Conservation (phyloP, 2,329 filamentous ascomycete genomes). For the Fusarium nygamai region DNA sequence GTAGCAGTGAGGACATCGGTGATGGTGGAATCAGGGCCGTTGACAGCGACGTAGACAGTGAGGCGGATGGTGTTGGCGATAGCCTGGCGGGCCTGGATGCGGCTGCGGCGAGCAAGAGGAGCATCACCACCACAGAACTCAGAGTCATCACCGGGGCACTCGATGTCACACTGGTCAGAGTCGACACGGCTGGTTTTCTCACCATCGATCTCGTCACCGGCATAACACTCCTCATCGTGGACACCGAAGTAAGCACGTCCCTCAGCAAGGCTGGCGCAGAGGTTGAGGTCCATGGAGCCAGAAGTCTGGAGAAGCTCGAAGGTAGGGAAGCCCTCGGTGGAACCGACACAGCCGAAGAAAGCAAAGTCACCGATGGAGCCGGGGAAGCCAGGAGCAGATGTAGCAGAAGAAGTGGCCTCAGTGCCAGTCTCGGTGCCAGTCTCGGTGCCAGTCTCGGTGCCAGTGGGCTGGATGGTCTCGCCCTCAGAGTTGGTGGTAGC, state of each 20-base stretch:
- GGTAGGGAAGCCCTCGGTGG: slow-evolving; percentile 33
- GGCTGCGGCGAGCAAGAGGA: slow-evolving; percentile 21
- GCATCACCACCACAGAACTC: slow-evolving; percentile 37
- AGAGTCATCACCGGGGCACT: slow-evolving; percentile 36
- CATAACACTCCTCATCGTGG: slow-evolving; percentile 40
- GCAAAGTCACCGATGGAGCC: slow-evolving; percentile 29
- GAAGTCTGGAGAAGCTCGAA: slow-evolving; percentile 31
- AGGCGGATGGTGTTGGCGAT: slow-evolving; percentile 37
- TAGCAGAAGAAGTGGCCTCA: slow-evolving; percentile 42
- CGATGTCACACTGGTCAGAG: slow-evolving; percentile 19
- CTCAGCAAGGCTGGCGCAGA: slow-evolving; percentile 40
- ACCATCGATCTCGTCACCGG: slow-evolving; percentile 28
- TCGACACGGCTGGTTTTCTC: slow-evolving; percentile 14
- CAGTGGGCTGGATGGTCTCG: slow-evolving; percentile 9
- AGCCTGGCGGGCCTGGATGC: slow-evolving; percentile 29
- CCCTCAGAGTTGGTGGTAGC: slow-evolving; percentile 5
- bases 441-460: slow-evolving; percentile 29
- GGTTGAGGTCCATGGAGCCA: slow-evolving; percentile 37
- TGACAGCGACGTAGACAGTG: slow-evolving; percentile 34
- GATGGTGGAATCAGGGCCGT: neutral
- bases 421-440: slow-evolving; percentile 36
- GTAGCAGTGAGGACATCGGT: slow-evolving; percentile 21
- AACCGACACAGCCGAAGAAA: slow-evolving; percentile 43
- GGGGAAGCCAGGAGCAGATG: slow-evolving; percentile 31
- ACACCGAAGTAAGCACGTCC: slow-evolving; percentile 42